These are phyloP conservation scores for Lyophyllum decastes DNA, from an alignment of 768 basidiomycete genomes.

Conservation along the genomic window DNA sequence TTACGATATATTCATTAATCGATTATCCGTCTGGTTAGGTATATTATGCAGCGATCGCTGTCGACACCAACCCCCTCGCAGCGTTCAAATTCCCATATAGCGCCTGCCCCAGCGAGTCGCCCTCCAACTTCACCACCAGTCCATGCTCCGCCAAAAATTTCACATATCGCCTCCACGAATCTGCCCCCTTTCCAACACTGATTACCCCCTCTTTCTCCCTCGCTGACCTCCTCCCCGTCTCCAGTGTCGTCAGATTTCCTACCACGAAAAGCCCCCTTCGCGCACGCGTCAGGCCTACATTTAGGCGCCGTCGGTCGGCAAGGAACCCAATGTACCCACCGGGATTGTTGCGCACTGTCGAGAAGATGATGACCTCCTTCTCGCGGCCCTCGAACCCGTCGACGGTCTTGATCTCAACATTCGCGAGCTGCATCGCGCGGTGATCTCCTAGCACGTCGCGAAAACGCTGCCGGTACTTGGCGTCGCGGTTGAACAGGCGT, in stretches of 20 bases:
- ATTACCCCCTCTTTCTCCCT: conserved; percentile 19
- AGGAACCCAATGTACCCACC: conserved; percentile 85
- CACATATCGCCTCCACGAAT: conserved; percentile 64
- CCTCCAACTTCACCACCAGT: conserved; percentile 50
- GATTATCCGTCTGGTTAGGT: not conserved
- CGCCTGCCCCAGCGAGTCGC: conserved; percentile 42
- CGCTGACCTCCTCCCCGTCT: conserved; percentile 39
- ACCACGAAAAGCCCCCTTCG: conserved; percentile 83
- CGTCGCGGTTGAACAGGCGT: conserved; percentile 62
- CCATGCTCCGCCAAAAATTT: conserved; percentile 52
- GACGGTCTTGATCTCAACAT: conserved; percentile 88
- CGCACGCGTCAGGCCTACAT: conserved; percentile 90
- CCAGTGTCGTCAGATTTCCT: conserved; percentile 70
- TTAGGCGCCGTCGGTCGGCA: conserved; percentile 81
- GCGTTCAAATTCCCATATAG: conserved; percentile 39
- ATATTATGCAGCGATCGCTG: conserved; percentile 1
- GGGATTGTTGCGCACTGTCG: conserved; percentile 83
- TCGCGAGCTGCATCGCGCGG: conserved; percentile 62
- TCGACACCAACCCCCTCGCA: conserved; percentile 9
- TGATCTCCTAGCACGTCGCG: conserved; percentile 59
- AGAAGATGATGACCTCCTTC: conserved; percentile 91
- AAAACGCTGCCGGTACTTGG: conserved; percentile 55
- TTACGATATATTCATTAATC: too few species aligned
- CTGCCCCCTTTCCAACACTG: conserved; percentile 42
- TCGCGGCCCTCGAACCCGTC: conserved; percentile 95